These are phyloP conservation scores for Dioscorea zingiberensis DNA, from an alignment of 106 monocot genomes.

Conservation along the genomic window DNA sequence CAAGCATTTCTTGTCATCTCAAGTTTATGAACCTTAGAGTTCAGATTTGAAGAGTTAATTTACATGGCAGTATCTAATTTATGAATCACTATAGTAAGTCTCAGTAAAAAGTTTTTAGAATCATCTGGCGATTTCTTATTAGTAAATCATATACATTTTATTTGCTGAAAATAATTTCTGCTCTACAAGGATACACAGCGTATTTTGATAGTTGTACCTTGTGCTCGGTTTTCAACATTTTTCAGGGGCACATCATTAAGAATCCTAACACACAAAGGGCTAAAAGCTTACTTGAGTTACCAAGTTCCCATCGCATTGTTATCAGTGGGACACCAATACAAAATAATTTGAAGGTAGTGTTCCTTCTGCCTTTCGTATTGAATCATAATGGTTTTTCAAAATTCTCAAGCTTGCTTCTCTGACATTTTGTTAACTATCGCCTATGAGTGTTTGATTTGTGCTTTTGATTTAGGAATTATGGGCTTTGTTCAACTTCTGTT, in stretches of 20 bases:
- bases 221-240: too few relatives aligned
- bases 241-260: constrained; percentile 90
- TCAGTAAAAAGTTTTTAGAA: too few relatives aligned
- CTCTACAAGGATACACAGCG: too few relatives aligned
- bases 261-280: constrained; percentile 89
- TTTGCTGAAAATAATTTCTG: too few relatives aligned
- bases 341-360: constrained; percentile 84
- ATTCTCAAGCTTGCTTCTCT: not conserved
- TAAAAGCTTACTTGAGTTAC: constrained; percentile 82
- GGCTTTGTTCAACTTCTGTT: constrained; percentile 94
- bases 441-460: constrained; percentile 8
- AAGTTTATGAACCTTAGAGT: too few relatives aligned
- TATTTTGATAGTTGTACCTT: too few relatives aligned
- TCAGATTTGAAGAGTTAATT: too few relatives aligned
- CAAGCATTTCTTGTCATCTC: not conserved
- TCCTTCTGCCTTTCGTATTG: not conserved
- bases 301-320: constrained; percentile 79
- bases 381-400: too few relatives aligned
- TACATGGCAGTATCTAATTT: too few relatives aligned
- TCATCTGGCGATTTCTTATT: too few relatives aligned
- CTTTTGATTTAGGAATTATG: constrained; percentile 63
- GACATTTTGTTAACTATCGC: not conserved
- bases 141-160: too few relatives aligned
- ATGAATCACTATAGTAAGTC: too few relatives aligned
- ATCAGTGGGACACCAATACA: constrained; percentile 98